A percentile compares a stretch with the other conserved stretches of the same genome.
phyloP scores from a whole-genome alignment of 2,329 filamentous ascomycete genomes.

The Apiospora arundinis region DNA sequence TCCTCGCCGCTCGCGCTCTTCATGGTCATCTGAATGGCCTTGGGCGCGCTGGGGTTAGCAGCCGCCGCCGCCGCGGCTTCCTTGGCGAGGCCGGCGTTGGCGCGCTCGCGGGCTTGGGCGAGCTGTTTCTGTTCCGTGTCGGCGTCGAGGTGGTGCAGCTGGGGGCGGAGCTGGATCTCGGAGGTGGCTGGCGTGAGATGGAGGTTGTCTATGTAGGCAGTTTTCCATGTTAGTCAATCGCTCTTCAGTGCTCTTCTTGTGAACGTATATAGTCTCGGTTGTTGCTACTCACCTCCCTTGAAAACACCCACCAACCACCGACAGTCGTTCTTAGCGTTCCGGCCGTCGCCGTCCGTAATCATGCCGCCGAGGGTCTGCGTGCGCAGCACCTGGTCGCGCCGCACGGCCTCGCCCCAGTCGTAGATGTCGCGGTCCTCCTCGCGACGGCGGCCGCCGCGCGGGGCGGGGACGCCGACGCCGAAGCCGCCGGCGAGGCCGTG shows the following conservation, averaged over 20 bases:
- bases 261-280: too few relatives aligned
- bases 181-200: conserved; percentile 85
- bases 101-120: conserved; percentile 37
- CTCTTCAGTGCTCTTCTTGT: too few relatives aligned
- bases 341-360: conserved; percentile 58
- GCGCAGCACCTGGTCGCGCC: conserved; percentile 74
- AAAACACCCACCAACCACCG: conserved; percentile 92
- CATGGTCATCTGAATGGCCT: conserved; percentile 83
- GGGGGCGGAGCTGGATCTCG: conserved; percentile 86
- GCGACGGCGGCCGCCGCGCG: conserved; percentile 42
- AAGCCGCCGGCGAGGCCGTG: conserved; percentile 78
- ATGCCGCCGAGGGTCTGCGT: conserved; percentile 88
- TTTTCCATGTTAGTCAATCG: conserved; percentile 29
- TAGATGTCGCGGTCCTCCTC: conserved; percentile 50
- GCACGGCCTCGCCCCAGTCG: conserved; percentile 72
- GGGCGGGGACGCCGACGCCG: conserved; percentile 59
- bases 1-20: conserved; percentile 73
- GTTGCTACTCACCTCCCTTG: conserved; percentile 67
- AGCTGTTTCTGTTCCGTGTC: conserved; percentile 72
- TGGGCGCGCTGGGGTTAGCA: conserved; percentile 57
- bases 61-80: conserved; percentile 37
- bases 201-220: conserved; percentile 67
- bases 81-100: conserved; percentile 38
- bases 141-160: conserved; percentile 93
- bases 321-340: conserved; percentile 67